Percentiles rank a stretch among this genome's conserved stretches.
Evolutionary conservation across 2,329 filamentous ascomycete species (phyloP).

Genomic region (Corinectria fuckeliana): DNA sequence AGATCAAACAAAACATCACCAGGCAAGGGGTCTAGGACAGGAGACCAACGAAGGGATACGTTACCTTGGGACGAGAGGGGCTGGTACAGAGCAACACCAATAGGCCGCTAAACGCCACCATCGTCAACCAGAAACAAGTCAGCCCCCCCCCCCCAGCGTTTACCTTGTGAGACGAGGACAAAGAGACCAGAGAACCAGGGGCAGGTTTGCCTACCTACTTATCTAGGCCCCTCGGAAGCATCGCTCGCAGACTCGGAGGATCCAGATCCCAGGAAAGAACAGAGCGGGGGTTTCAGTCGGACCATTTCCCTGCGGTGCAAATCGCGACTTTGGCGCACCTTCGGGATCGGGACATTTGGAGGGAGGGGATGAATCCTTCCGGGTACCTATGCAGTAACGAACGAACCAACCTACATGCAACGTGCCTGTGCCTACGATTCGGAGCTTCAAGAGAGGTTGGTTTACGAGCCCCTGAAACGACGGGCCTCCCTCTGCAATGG

Average conservation of each 20-base stretch:
- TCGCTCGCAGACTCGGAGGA: background rate
- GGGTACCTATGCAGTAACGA: too few relatives aligned
- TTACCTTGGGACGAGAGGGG: too few relatives aligned
- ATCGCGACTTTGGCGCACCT: background rate
- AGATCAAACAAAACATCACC: background rate
- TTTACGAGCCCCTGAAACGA: background rate
- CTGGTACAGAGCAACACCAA: too few relatives aligned
- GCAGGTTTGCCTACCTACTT: too few relatives aligned
- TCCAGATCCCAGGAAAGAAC: background rate
- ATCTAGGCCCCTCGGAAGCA: background rate
- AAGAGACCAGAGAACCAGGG: background rate
- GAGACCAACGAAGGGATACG: too few relatives aligned
- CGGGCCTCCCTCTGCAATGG: too few relatives aligned
- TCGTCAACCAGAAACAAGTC: background rate
- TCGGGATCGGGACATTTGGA: background rate
- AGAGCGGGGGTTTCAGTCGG: background rate
- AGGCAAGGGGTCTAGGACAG: too few relatives aligned
- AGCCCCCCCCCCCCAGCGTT: background rate
- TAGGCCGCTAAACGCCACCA: background rate
- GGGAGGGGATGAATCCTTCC: background rate
- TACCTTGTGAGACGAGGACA: background rate
- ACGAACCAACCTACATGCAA: background rate
- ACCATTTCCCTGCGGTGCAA: too few relatives aligned
- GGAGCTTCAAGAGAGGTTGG: too few relatives aligned
- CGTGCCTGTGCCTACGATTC: too few relatives aligned